A percentile compares a stretch with the other conserved stretches of the same genome.
Conservation (phyloP, 352 stramenopile genomes). For the Globisporangium heterothallicum region DNA sequence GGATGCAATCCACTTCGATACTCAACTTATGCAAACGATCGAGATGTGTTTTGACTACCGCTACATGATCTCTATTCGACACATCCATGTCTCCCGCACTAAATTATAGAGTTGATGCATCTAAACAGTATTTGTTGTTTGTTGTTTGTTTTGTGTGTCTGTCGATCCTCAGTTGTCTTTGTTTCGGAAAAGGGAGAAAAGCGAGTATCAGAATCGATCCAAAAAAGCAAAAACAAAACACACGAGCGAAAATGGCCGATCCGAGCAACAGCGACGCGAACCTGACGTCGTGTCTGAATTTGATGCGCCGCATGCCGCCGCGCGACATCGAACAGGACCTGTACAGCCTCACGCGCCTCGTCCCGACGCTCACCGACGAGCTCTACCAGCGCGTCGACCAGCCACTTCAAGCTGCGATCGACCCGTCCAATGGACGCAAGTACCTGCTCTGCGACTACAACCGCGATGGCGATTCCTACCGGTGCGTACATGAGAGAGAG, state of each 20-base stretch:
- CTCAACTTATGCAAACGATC: no score
- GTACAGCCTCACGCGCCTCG: slow-evolving; percentile 79
- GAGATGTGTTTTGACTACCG: no score
- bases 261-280: slow-evolving; percentile 27
- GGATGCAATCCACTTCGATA: no score
- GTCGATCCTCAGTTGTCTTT: no score
- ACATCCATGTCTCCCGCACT: no score
- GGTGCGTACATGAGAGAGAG: no score
- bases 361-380: slow-evolving; percentile 82
- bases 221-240: neutral
- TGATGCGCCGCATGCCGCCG: slow-evolving; percentile 88
- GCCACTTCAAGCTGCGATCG: slow-evolving; percentile 83
- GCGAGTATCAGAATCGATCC: neutral
- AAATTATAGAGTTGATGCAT: no score
- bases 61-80: no score
- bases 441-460: slow-evolving; percentile 96
- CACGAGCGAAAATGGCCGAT: slow-evolving; percentile 15
- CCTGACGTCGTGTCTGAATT: slow-evolving; percentile 82
- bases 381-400: slow-evolving; percentile 92
- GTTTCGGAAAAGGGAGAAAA: no score
- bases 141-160: no score
- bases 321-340: slow-evolving; percentile 81
- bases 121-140: no score
- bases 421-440: slow-evolving; percentile 81
- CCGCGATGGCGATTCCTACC: slow-evolving; percentile 89